Percentiles rank a stretch among this genome's conserved stretches.
phyloP scores from a whole-genome alignment of 164 flowering plant species.

The Cinnamomum chago region DNA sequence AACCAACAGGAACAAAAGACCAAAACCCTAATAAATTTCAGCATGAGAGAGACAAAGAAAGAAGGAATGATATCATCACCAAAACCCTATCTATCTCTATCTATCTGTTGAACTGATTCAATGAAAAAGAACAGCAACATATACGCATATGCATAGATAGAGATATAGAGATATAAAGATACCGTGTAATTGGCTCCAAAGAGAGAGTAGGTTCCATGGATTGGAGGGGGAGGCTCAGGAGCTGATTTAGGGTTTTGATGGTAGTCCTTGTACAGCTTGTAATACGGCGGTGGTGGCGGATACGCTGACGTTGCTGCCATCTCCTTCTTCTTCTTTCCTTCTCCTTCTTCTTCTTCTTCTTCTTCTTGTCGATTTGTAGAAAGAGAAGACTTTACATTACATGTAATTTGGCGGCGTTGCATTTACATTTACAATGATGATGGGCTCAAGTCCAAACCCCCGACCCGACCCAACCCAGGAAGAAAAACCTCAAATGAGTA shows the following conservation, averaged over 20 bases:
- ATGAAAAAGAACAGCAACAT: not conserved
- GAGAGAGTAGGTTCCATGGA: constrained; percentile 69
- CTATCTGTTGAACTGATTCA: not conserved
- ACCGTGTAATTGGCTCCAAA: constrained; percentile 81
- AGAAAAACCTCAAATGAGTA: too few relatives aligned
- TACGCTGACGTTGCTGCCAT: constrained; percentile 59
- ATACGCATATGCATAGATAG: too few relatives aligned
- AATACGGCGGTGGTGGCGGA: constrained; percentile 95
- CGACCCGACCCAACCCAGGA: too few relatives aligned
- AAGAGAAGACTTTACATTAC: not conserved
- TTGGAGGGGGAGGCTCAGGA: constrained; percentile 88
- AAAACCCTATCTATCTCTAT: not conserved
- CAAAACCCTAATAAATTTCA: too few relatives aligned
- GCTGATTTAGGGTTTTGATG: constrained; percentile 56
- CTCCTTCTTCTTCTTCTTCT: too few relatives aligned
- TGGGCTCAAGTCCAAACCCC: too few relatives aligned
- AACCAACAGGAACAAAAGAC: not conserved
- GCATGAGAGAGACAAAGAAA: not conserved
- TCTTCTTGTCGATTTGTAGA: not conserved
- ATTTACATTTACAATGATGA: not conserved
- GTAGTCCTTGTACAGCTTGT: constrained; percentile 81
- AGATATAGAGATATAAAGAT: not conserved
- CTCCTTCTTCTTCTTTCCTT: constrained; percentile 16
- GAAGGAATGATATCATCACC: not conserved
- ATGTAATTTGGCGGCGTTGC: too few relatives aligned